Evolutionary conservation across 192 early-diverging fungal genomes (phyloP), one percentile per base, ranked within the genome.

Genomic region (Coemansia furcata): DNA sequence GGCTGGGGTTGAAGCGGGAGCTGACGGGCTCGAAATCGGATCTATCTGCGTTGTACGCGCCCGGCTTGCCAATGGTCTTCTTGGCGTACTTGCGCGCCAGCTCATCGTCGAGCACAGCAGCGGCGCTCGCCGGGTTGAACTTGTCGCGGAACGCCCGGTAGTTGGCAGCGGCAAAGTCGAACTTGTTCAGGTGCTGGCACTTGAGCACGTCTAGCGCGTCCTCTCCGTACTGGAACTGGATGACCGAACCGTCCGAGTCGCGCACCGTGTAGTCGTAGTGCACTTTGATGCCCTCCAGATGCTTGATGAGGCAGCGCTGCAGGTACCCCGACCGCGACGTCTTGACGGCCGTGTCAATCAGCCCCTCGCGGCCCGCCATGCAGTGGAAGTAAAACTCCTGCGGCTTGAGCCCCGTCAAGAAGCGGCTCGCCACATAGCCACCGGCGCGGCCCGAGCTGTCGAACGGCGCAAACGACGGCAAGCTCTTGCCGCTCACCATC

Each of bases 261-360:
- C 98, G 91, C 40, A 99, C 98, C 6, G 96, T 96, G 74, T 95
- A 90, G 78, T 99, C 98, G 80, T 99, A 99, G 72, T 95, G 90
- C 0, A 98, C 96, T 49, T 82, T 83, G 49, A 98, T 84, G 52
- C 96, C 94, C 86, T 99, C 98, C 74, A 99, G 77, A 68, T 97
- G 95, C 87, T 99, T 99, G 75, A 99, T 97, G 66, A 99, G 86
- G 86, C 98, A 98, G 73, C 98, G 93, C 80, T 99, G 98, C 65
- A 99, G 82, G 74, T 99, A 99, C 36, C 98, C 98, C 15, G 98
- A 98, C 66, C 95, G 90, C 50, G 97, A 95, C 1, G 98, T 99
- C 85, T 99, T 99, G 77, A 99, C 98, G 65, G 98, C 98, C 8
- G 98, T 99, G 86, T 99, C 98, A 63, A 99, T 98, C n/a, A 99